Conservation (phyloP, 139 green algal genomes). For the Spirogloea muscicola region DNA sequence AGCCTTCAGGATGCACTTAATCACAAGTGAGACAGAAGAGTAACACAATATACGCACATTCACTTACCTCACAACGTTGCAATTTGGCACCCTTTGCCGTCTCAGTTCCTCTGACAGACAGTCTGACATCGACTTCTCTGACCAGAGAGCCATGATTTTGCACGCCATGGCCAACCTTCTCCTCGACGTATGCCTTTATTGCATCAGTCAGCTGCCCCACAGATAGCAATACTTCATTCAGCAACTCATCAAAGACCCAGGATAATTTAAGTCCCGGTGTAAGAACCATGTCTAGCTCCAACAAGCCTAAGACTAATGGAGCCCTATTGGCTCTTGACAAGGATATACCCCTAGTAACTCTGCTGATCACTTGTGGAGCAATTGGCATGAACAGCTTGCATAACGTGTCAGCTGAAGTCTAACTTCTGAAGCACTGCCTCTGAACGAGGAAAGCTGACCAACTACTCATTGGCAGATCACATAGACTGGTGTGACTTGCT, state of each 20-base stretch:
- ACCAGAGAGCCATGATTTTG: slow-evolving; percentile 35
- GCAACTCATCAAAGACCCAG: not conserved
- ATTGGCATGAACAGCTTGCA: not conserved
- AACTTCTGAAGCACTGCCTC: no score
- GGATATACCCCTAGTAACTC: not conserved
- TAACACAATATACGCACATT: no score
- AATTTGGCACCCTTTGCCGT: slow-evolving; percentile 7
- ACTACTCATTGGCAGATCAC: no score
- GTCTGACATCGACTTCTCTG: slow-evolving; percentile 45
- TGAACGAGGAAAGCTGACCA: no score
- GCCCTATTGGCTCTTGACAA: not conserved
- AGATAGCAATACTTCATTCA: not conserved
- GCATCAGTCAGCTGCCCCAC: slow-evolving; percentile 36
- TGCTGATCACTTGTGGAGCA: not conserved
- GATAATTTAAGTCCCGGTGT: not conserved
- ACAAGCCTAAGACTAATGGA: not conserved
- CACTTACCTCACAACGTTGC: slow-evolving; percentile 27
- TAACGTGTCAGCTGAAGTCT: not conserved
- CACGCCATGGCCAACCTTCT: slow-evolving; percentile 46
- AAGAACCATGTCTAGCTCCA: not conserved
- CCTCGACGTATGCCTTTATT: slow-evolving; percentile 45
- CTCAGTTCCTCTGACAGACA: slow-evolving; percentile 44
- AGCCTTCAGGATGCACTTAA: no score
- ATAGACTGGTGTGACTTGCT: no score
- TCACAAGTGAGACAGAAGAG: no score